These are phyloP conservation scores for Aspergillus ochraceus DNA, from an alignment of 2,329 filamentous ascomycete species.

Conservation along the genomic window DNA sequence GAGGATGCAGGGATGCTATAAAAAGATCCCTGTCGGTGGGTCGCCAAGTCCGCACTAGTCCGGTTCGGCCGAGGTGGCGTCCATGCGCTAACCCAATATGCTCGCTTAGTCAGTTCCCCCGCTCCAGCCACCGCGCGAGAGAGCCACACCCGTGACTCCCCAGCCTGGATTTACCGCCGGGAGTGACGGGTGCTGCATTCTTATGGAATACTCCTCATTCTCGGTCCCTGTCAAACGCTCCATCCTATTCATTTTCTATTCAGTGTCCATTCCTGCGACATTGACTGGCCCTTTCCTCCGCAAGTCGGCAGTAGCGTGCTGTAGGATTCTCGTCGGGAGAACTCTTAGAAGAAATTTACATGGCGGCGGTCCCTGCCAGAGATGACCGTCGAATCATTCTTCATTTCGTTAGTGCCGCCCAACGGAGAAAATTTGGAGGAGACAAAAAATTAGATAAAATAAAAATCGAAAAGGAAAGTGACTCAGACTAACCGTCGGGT, in stretches of 20 bases:
- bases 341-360: not conserved
- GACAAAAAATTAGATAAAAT: not conserved
- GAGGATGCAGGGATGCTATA: slow-evolving; percentile 2
- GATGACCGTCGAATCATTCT: slow-evolving; percentile 70
- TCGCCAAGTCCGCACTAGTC: not conserved
- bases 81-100: not conserved
- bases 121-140: not conserved
- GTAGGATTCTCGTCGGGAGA: too few relatives aligned
- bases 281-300: not conserved
- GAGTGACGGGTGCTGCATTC: not conserved
- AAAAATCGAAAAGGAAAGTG: too few relatives aligned
- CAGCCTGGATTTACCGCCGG: not conserved
- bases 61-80: not conserved
- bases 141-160: too few relatives aligned
- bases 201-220: not conserved
- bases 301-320: not conserved
- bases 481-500: not conserved
- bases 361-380: slow-evolving; percentile 32
- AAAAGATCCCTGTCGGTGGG: slow-evolving; percentile 5
- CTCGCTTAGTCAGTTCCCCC: not conserved
- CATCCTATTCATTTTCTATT: too few relatives aligned
- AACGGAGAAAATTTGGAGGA: slow-evolving; percentile 4
- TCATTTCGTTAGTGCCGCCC: slow-evolving; percentile 67
- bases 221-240: not conserved
- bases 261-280: too few relatives aligned